Percentiles rank a stretch among this genome's conserved stretches.
Conservation (phyloP, 106 monocot species). For the Allium sativum region DNA sequence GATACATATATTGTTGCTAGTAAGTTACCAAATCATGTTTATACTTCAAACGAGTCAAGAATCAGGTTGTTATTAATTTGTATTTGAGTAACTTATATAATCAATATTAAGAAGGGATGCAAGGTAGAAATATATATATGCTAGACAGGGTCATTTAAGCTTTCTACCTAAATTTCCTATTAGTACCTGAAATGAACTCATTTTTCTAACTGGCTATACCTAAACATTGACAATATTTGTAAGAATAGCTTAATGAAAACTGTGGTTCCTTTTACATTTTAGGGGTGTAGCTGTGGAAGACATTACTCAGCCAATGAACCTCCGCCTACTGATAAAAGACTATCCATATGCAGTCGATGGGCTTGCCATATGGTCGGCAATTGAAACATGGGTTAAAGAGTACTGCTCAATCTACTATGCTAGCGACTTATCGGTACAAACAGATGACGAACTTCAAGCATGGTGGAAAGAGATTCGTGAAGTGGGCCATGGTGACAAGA, state of each 20-base stretch:
- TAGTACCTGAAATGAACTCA: too few relatives aligned
- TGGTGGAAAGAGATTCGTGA: conserved; percentile 45
- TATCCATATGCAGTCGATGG: conserved; percentile 72
- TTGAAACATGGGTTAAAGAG: conserved; percentile 48
- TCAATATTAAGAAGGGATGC: too few relatives aligned
- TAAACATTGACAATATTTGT: too few relatives aligned
- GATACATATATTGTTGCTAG: conserved; percentile 25
- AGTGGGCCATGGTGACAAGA: conserved; percentile 48
- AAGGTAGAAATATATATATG: too few relatives aligned
- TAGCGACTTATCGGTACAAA: conserved; percentile 8
- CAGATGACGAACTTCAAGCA: conserved; percentile 33
- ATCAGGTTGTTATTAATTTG: too few relatives aligned
- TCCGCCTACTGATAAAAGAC: conserved; percentile 54
- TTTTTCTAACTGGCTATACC: too few relatives aligned
- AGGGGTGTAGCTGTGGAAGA: conserved; percentile 66
- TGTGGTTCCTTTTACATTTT: background rate
- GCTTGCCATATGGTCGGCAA: conserved; percentile 71
- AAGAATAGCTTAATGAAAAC: too few relatives aligned
- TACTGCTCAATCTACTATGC: conserved; percentile 72
- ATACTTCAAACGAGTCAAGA: too few relatives aligned
- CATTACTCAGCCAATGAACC: conserved; percentile 14
- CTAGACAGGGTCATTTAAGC: too few relatives aligned
- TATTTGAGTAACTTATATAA: too few relatives aligned
- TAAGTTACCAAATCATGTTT: background rate
- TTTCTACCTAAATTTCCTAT: too few relatives aligned